A percentile compares a stretch with the other conserved stretches of the same genome.
Evolutionary conservation across 805 yeast species (phyloP).

Genomic region (Pichia membranifaciens): DNA sequence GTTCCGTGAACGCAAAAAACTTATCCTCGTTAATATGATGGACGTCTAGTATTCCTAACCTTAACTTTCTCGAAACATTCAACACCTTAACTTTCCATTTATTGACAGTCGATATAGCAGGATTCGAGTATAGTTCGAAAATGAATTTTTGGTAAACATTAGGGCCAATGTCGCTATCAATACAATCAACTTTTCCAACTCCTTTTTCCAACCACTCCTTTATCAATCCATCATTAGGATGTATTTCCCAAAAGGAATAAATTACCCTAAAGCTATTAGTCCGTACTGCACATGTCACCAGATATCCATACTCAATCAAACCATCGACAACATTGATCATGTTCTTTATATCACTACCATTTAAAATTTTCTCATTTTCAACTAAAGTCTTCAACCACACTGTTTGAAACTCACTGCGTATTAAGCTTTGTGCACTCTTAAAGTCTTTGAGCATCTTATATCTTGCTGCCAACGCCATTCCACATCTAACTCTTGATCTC

Average conservation of each 20-base stretch:
- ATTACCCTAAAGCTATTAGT: slow-evolving; percentile 14
- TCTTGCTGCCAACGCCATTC: slow-evolving; percentile 22
- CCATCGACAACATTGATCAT: slow-evolving; percentile 17
- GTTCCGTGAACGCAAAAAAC: slow-evolving; percentile 16
- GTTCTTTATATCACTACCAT: slow-evolving; percentile 17
- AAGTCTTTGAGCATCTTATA: slow-evolving; percentile 19
- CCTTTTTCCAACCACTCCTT: slow-evolving; percentile 12
- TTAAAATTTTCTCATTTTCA: background rate
- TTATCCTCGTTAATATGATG: slow-evolving; percentile 9
- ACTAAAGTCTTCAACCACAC: slow-evolving; percentile 21
- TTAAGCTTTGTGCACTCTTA: slow-evolving; percentile 14
- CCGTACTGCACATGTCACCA: slow-evolving; percentile 14
- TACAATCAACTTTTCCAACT: background rate
- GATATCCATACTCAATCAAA: slow-evolving; percentile 8
- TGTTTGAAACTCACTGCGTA: slow-evolving; percentile 13
- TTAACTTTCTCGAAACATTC: slow-evolving; percentile 13
- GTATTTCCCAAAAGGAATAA: slow-evolving; percentile 25
- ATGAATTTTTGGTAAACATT: slow-evolving; percentile 13
- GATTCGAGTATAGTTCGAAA: slow-evolving; percentile 12
- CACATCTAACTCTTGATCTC: slow-evolving; percentile 15
- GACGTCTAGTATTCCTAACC: slow-evolving; percentile 6
- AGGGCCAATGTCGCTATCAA: background rate
- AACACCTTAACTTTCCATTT: slow-evolving; percentile 9
- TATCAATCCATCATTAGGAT: slow-evolving; percentile 16
- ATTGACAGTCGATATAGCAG: slow-evolving; percentile 12